Conservation (phyloP, 805 yeast species). For the Yarrowia bubula region DNA sequence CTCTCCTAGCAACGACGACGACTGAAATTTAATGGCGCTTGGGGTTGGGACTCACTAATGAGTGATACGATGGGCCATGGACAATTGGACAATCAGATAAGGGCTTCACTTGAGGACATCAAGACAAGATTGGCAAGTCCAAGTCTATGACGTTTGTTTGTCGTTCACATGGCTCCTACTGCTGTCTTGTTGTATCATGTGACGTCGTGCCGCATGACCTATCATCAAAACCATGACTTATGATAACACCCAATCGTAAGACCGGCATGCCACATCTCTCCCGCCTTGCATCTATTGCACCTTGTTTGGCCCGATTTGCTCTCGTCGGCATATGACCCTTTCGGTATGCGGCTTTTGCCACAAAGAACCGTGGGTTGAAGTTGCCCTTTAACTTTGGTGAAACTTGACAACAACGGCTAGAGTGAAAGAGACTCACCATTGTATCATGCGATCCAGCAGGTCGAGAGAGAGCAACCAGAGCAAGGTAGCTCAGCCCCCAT, state of each 20-base stretch:
- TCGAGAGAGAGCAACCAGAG: neutral
- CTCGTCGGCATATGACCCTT: neutral
- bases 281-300: neutral
- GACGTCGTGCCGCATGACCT: neutral
- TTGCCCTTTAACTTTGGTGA: neutral
- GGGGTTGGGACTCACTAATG: neutral
- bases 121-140: neutral
- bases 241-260: neutral
- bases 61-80: neutral
- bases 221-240: neutral
- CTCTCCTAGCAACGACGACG: neutral
- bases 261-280: neutral
- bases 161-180: neutral
- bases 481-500: neutral
- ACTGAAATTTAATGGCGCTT: conserved; percentile 13
- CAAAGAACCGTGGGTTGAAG: neutral
- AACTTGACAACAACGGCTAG: neutral
- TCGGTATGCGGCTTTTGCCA: neutral
- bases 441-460: conserved; percentile 3
- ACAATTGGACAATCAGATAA: neutral
- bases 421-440: neutral
- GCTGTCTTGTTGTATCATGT: neutral
- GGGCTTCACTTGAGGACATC: neutral
- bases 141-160: too few species aligned
- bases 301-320: neutral